Evolutionary conservation across 1,284 basidiomycete species (phyloP), one percentile per base, ranked within the genome.

Genomic region (Sporisorium scitamineum): DNA sequence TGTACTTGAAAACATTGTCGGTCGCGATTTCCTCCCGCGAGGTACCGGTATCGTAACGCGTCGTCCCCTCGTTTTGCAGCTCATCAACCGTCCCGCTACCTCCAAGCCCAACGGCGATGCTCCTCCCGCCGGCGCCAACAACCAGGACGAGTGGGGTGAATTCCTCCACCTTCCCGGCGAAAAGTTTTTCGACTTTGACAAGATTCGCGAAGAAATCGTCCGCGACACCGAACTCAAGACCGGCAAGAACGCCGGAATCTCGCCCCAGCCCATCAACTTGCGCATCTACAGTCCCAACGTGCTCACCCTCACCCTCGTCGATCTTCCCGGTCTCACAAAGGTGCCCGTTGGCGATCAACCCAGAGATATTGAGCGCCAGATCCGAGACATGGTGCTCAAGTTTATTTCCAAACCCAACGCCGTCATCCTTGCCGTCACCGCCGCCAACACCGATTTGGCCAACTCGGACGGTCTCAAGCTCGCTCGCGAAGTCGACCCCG

Each of bases 391-490:
- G 47, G 94, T 99, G 32, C 86, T 94, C 44, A 96, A 98, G 79
- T 98, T 97, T 85, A 95, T 99, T 83, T 92, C 93, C 63, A 97
- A 97, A 87, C 94, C 95, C 26, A 99, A 98, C 86, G 93, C 94
- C 79, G 95, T 99, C 76, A 96, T 99, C 79, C 91, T 99, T 54
- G 92, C 96, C 27, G 94, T 99, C 22, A 98, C 95, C 8, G 91
- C 94, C 5, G 96, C 96, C 51, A 99, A 99, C 85, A 95, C 98
- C 66, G 96, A 99, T 87, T 90, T 99, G 61, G 96, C 96, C 82
- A 99, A 99, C 87, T 98, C 96, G 0, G 96, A 98, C 85, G 92
- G 95, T 3, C 91, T 99, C 78, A 97, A 98, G 86, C 92, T 99
- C 45, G 96, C 96, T 11, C 93, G 97, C 45, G 90, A 92, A 10